Percentiles rank a stretch among this genome's conserved stretches.
Conservation (phyloP, 176 grass and related monocot species). For the Raddia distichophylla region DNA sequence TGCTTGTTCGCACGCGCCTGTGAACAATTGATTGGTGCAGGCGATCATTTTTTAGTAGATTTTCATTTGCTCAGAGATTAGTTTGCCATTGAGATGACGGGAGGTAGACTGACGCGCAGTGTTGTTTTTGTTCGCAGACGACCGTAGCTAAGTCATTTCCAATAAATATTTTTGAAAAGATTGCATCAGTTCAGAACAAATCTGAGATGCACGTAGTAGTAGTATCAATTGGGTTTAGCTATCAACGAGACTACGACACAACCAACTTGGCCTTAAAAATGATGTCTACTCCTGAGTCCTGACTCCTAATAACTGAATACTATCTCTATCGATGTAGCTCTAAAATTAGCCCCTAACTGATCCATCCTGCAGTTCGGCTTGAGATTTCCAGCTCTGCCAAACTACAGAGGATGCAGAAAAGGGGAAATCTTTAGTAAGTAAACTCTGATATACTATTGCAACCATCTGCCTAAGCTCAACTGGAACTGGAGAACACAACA, state of each 20-base stretch:
- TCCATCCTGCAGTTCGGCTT: background rate
- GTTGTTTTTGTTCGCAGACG: too few species aligned
- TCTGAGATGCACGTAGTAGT: background rate
- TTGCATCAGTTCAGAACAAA: background rate
- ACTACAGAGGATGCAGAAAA: background rate
- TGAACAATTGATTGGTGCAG: too few species aligned
- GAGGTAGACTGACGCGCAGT: too few species aligned
- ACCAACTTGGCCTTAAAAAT: background rate
- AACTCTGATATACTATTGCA: background rate
- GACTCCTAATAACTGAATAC: background rate
- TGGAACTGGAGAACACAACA: background rate
- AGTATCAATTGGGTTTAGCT: background rate
- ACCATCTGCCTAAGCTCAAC: background rate
- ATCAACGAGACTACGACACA: background rate
- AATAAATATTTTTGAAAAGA: background rate
- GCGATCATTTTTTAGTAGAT: too few species aligned
- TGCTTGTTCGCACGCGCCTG: too few species aligned
- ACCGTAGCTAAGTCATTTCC: too few species aligned
- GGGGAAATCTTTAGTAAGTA: background rate
- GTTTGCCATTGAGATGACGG: too few species aligned
- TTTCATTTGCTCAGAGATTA: too few species aligned
- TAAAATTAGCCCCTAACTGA: too few species aligned
- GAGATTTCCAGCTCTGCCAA: background rate
- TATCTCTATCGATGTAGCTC: background rate
- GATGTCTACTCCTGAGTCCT: background rate